These are phyloP conservation scores for Tuctoria greenei DNA, from an alignment of 176 grass and related monocot species.

Conservation along the genomic window DNA sequence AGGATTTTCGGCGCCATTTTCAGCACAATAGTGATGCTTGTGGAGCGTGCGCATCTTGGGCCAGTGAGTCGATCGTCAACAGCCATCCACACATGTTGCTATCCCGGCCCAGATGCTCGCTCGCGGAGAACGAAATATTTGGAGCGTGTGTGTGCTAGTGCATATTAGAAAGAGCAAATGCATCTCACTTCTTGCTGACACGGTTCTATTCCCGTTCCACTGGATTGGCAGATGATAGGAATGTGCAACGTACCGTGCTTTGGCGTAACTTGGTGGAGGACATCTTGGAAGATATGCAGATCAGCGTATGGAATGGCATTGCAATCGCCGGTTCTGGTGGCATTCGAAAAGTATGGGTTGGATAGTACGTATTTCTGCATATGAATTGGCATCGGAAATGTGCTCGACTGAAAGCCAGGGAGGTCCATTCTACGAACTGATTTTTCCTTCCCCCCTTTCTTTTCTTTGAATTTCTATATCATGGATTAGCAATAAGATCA, in stretches of 20 bases:
- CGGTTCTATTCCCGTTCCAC: neutral
- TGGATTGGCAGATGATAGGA: neutral
- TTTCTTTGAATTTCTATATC: neutral
- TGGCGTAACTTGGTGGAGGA: neutral
- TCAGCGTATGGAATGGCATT: slow-evolving; percentile 11
- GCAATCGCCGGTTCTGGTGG: too few relatives aligned
- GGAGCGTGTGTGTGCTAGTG: neutral
- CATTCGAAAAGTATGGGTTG: too few relatives aligned
- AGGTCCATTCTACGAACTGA: neutral
- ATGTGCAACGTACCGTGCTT: neutral
- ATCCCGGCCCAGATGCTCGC: slow-evolving; percentile 11
- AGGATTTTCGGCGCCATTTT: neutral
- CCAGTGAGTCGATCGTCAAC: neutral
- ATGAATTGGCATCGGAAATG: too few relatives aligned
- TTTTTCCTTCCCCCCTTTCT: neutral
- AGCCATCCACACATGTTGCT: neutral
- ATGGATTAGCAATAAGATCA: neutral
- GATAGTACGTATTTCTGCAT: too few relatives aligned
- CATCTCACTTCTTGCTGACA: slow-evolving; percentile 4
- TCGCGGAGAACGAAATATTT: neutral
- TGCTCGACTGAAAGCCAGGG: neutral
- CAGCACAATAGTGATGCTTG: neutral
- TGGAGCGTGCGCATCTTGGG: neutral
- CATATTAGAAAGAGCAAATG: neutral
- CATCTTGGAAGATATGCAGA: slow-evolving; percentile 26